These are phyloP conservation scores for Chimonanthus salicifolius DNA, from an alignment of 164 flowering plant species.

Conservation along the genomic window DNA sequence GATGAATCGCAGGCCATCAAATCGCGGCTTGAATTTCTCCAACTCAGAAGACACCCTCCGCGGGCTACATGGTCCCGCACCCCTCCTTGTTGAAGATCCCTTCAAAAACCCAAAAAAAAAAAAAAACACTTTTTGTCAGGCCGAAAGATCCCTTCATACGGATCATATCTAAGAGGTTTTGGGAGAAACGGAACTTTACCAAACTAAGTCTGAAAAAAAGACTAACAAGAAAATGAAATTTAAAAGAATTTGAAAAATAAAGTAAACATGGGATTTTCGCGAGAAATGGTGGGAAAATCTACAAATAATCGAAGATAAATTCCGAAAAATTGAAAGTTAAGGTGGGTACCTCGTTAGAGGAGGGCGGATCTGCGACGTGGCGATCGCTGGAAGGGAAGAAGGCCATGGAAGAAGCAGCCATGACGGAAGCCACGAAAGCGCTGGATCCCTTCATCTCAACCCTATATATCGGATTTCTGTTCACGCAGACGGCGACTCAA, in stretches of 20 bases:
- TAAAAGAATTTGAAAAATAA: not conserved
- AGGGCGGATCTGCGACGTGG: slow-evolving; percentile 7
- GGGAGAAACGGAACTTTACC: too few relatives aligned
- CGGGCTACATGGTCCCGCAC: slow-evolving; percentile 3
- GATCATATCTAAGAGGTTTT: not conserved
- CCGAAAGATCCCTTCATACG: not conserved
- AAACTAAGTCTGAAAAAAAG: not conserved
- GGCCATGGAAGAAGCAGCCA: slow-evolving; percentile 51
- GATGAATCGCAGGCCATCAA: slow-evolving; percentile 64
- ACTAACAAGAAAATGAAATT: not conserved
- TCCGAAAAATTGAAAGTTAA: not conserved
- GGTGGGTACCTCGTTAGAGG: slow-evolving; percentile 10
- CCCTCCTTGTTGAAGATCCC: not conserved
- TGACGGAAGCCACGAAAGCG: slow-evolving; percentile 33
- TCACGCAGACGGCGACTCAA: not conserved
- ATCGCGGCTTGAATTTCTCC: slow-evolving; percentile 54
- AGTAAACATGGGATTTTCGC: not conserved
- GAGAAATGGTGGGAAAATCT: too few relatives aligned
- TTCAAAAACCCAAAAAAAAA: not conserved
- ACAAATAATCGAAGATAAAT: too few relatives aligned
- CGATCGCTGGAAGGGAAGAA: slow-evolving; percentile 25
- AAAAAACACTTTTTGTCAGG: not conserved
- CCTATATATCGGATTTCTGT: not conserved
- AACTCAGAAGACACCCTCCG: slow-evolving; percentile 1
- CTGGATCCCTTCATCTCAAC: slow-evolving; percentile 37